Evolutionary conservation across 768 basidiomycete genomes (phyloP).

Genomic region (Harrya chromipes): DNA sequence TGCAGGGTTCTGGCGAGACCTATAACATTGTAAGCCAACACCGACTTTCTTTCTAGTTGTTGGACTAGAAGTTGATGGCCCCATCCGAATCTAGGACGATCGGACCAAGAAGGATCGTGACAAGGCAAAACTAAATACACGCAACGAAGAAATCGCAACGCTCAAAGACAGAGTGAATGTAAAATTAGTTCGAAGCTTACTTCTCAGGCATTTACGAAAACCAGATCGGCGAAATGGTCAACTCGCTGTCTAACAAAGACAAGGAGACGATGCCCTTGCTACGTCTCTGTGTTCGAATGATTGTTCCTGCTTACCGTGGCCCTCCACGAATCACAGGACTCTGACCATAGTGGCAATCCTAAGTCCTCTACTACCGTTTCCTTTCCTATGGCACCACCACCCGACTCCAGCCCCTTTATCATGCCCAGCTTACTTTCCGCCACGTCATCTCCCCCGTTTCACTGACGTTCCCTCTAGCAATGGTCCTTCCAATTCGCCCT

Average conservation of each 20-base stretch:
- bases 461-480: no score
- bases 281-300: no score
- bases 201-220: background rate
- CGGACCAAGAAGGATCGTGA: conserved; percentile 75
- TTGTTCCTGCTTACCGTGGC: no score
- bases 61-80: background rate
- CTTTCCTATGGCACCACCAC: no score
- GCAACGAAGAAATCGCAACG: conserved; percentile 72
- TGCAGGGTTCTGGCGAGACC: conserved; percentile 52
- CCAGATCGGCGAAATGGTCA: conserved; percentile 57
- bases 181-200: background rate
- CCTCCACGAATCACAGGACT: no score
- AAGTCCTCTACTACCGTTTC: no score
- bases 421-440: no score
- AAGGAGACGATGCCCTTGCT: no score
- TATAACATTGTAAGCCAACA: conserved; percentile 55
- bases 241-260: conserved; percentile 47
- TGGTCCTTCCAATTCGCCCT: no score
- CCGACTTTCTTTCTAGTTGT: background rate
- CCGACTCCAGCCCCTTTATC: no score
- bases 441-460: no score
- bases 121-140: conserved; percentile 62
- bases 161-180: conserved; percentile 60
- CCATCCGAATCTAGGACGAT: conserved; percentile 51
- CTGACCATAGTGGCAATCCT: no score